Evolutionary conservation across 331 rosid species (phyloP).

Genomic region (Ulmus americana): DNA sequence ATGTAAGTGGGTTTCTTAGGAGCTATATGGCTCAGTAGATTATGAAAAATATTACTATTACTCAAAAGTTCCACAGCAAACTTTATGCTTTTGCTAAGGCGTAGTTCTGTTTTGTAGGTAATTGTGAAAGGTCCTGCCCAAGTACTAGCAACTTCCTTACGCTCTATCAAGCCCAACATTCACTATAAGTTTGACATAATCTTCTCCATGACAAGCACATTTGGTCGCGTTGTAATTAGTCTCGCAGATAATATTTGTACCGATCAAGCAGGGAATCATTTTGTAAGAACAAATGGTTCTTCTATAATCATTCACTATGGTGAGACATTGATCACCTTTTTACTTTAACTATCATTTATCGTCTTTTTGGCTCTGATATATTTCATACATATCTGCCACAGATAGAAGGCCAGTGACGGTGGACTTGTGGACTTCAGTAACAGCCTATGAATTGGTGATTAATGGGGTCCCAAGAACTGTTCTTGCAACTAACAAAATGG

Average conservation of each 20-base stretch:
- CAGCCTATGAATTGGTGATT: slow-evolving; percentile 50
- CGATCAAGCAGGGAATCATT: slow-evolving; percentile 55
- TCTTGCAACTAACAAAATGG: slow-evolving; percentile 50
- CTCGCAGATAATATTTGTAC: slow-evolving; percentile 41
- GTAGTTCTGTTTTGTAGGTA: slow-evolving; percentile 29
- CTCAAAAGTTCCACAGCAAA: not conserved
- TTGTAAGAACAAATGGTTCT: slow-evolving; percentile 43
- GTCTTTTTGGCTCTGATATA: not conserved
- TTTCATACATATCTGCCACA: slow-evolving; percentile 21
- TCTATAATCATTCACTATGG: slow-evolving; percentile 50
- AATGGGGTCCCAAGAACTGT: slow-evolving; percentile 57
- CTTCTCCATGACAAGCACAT: slow-evolving; percentile 21
- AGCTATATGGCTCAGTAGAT: slow-evolving; percentile 5
- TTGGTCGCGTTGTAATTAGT: slow-evolving; percentile 39
- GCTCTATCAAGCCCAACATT: slow-evolving; percentile 26
- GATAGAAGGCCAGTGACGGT: slow-evolving; percentile 62
- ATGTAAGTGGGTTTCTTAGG: slow-evolving; percentile 38
- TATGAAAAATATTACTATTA: not conserved
- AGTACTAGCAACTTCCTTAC: slow-evolving; percentile 42
- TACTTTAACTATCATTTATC: not conserved
- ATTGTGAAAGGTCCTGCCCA: slow-evolving; percentile 39
- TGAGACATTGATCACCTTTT: slow-evolving; percentile 20
- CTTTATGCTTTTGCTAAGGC: not conserved
- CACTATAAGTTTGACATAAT: slow-evolving; percentile 41
- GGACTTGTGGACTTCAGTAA: slow-evolving; percentile 64